Evolutionary conservation across 1,284 basidiomycete genomes (phyloP), one percentile per base, ranked within the genome.

Genomic region (Paramarasmius palmivorus): DNA sequence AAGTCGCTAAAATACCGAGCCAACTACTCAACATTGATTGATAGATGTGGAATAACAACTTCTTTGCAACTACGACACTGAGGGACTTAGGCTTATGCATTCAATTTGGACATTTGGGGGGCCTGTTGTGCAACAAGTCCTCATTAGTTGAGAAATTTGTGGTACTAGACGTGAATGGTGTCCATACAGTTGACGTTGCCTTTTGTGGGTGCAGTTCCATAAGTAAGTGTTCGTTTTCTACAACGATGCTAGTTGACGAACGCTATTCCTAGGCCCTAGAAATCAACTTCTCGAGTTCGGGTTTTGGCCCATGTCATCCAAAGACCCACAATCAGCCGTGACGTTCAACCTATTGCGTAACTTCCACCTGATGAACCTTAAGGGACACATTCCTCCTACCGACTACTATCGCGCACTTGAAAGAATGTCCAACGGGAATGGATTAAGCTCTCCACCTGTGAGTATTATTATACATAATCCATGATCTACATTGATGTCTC

Each of bases 391-490:
- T 20, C 38, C 40, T 10, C 22, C 53, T 1, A 29, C 41, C 22
- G 58, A 62, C 29, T 63, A 59, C 36, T 61, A 59, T 41, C 46
- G 55, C 6, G 15, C 55, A 0, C 23, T 63, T 15, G 55, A 47
- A 26, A 22, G 48, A 1, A 26, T 57, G 8, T 56, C 35, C 0
- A 44, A 61, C 26, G 20, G 39, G 1, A 34, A 44, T 20, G 50
- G 50, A 1, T 9, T 54, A 26, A 3, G 1, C 2, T 25, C 51
- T 19, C 19, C 35, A 2, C 49, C 46, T 25, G 55, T 57, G 25
- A 1, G 42, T 41, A 20, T 19, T 22, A 36, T 8, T 2, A 6
- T 25, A 5, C 14, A 7, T n/a, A 2, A 5, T 26, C 36, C n/a
- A n/a, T n/a, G n/a, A n/a, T 23, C 5, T 4, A 23, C n/a, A 19